Evolutionary conservation across 768 basidiomycete genomes (phyloP), one percentile per base, ranked within the genome.

Genomic region (Auriscalpium orientale): DNA sequence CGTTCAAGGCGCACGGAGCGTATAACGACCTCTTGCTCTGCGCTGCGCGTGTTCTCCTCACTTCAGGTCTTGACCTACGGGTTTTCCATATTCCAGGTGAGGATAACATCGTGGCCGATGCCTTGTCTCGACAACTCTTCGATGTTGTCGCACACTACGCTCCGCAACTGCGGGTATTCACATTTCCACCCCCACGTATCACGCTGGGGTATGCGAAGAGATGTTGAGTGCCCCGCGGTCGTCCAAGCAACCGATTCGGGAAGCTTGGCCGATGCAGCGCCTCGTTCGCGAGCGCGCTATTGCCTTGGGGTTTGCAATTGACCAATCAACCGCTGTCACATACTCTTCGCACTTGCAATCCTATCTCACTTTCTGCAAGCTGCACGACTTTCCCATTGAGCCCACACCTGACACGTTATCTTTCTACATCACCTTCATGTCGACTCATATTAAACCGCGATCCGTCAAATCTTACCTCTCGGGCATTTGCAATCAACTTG

Each of bases 381-480:
- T 58, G 0, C 74, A 77, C 53, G 8, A 65, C 3, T 60, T 74
- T 16, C 65, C 73, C 9, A 22, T 72, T 11, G 64, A 72, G 0
- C 76, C 76, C 0, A 74, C 72, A 1, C 52, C 60, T 1, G 68
- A 76, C 49, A 74, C 74, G 0, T 61, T 78, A 4, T 65, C 65
- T 11, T 68, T 71, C 22, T 77, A 57, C 58, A 60, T 63, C 6
- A 67, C 68, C 1, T 76, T 62, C 59, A 73, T 72, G 68, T 70
- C 56, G 4, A 61, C 64, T 36, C 68, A 72, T 54, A 74, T 77
- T 47, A 63, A 70, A 44, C 73, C 74, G 0, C 43, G 56, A 9
- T 73, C 72, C 0, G 70, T 76, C 13, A 53, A 53, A 33, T 53
- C 67, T 0, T 76, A 76, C 61, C 64, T 77, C 4, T 70, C 72